Evolutionary conservation across 1,139 yeast genomes (phyloP).

Genomic region (Diutina rugosa): DNA sequence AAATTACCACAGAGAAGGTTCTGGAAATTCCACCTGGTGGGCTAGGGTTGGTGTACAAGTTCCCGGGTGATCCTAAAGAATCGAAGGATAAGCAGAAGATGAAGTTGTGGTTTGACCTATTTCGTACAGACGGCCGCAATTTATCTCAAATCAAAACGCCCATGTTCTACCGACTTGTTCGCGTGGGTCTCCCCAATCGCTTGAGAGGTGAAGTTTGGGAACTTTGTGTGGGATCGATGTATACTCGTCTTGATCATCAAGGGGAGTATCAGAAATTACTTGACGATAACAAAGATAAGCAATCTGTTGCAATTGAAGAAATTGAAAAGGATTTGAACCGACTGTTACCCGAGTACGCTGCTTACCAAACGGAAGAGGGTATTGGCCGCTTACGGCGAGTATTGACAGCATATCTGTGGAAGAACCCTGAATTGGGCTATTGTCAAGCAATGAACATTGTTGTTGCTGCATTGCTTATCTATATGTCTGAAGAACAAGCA

Average conservation of each 20-base stretch:
- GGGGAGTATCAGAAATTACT: constrained; percentile 48
- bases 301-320: constrained; percentile 83
- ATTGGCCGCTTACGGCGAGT: constrained; percentile 76
- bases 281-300: constrained; percentile 44
- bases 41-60: constrained; percentile 66
- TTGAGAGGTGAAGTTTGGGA: constrained; percentile 97
- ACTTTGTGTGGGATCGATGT: constrained; percentile 77
- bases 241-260: constrained; percentile 49
- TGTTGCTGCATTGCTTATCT: constrained; percentile 82
- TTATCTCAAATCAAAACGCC: constrained; percentile 63
- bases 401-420: constrained; percentile 91
- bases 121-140: constrained; percentile 74
- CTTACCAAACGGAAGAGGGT: constrained; percentile 80
- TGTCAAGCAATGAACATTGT: constrained; percentile 99
- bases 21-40: constrained; percentile 69
- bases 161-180: constrained; percentile 64
- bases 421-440: constrained; percentile 93
- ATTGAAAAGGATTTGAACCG: constrained; percentile 93
- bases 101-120: constrained; percentile 89
- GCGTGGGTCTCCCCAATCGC: constrained; percentile 88
- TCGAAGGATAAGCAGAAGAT: constrained; percentile 74
- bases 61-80: constrained; percentile 79
- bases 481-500: constrained; percentile 95
- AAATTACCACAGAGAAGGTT: constrained; percentile 28
- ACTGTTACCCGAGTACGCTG: constrained; percentile 91